A percentile compares a stretch with the other conserved stretches of the same genome.
Evolutionary conservation across 169 alveolate genomes (phyloP).

Genomic region (Babesia divergens): DNA sequence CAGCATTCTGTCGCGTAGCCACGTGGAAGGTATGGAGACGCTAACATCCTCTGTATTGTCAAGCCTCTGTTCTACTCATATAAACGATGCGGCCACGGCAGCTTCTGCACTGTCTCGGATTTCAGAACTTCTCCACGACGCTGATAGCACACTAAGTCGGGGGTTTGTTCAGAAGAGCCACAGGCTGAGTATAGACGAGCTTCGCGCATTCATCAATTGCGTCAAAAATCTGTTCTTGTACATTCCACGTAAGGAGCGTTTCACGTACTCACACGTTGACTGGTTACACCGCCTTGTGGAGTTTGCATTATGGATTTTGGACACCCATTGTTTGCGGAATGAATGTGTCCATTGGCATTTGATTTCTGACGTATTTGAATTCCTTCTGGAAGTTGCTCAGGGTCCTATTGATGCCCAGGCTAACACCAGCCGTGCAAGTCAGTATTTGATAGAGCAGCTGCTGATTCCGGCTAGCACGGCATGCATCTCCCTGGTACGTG

Average conservation of each 20-base stretch:
- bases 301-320: slow-evolving; percentile 23
- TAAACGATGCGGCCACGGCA: slow-evolving; percentile 12
- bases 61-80: slow-evolving; percentile 39
- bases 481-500: slow-evolving; percentile 36
- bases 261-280: slow-evolving; percentile 11
- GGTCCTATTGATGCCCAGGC: slow-evolving; percentile 38
- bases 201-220: slow-evolving; percentile 21
- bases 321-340: slow-evolving; percentile 22
- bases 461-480: slow-evolving; percentile 44
- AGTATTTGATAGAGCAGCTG: slow-evolving; percentile 51
- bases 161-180: neutral
- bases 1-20: slow-evolving; percentile 50
- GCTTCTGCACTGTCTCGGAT: slow-evolving; percentile 18
- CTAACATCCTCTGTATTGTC: slow-evolving; percentile 21
- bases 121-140: slow-evolving; percentile 23
- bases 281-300: slow-evolving; percentile 44
- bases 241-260: slow-evolving; percentile 38
- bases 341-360: slow-evolving; percentile 26
- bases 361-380: slow-evolving; percentile 31
- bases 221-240: slow-evolving; percentile 11
- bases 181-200: slow-evolving; percentile 6
- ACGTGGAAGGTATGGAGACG: slow-evolving; percentile 31
- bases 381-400: slow-evolving; percentile 30
- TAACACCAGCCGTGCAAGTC: slow-evolving; percentile 39
- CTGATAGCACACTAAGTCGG: slow-evolving; percentile 1